Base-by-base conservation (phyloP, 192 early-diverging fungal species). In the Piromyces finnis region DNA sequence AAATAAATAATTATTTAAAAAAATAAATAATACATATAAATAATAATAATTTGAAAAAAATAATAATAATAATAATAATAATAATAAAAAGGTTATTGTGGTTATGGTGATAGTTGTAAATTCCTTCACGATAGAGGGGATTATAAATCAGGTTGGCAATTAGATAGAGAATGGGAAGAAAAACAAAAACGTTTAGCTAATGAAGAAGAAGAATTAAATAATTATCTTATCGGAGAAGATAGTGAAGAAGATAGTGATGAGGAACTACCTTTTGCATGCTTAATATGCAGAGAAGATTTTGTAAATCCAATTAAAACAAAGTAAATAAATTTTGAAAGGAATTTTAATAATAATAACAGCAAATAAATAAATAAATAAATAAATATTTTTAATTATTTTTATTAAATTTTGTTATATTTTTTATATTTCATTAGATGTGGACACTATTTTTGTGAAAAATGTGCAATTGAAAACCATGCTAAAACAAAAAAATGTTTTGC, bases 101-200 rank as follows among this genome's bases (percentile, higher is more conserved):
- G 98, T 29, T 99, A 94, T 86, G 98, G 98, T 77, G 98, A 99
- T 85, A 94, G 92, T 27, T 99, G 98, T 86, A 95, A 93, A 36
- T 99, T 97, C 83, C 92, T 99, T 87, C 98, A 99, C 82, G 98
- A 99, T 84, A 92, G 98, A 81, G 93, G 95, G 29, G 95, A 94
- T 82, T 97, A 97, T 88, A 98, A 98, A 84, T 91, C 90, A 5
- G 96, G 96, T 28, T 98, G 97, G 96, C 93, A 98, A 83, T 84
- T 99, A n/a, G 97, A 99, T 79, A 88, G 93, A 84, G 97, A 98
- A 85, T 98, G 96, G 96, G 97, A 99, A 59, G 95, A 94, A 78
- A 86, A 89, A 41, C 91, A 96, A 82, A 90, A 91, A 81, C 83
- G 81, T 17, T 82, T 85, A 77, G 77, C 84, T 29, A 84, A 86